These are phyloP conservation scores for Globisporangium nagaii DNA, from an alignment of 352 stramenopile species.

Conservation along the genomic window DNA sequence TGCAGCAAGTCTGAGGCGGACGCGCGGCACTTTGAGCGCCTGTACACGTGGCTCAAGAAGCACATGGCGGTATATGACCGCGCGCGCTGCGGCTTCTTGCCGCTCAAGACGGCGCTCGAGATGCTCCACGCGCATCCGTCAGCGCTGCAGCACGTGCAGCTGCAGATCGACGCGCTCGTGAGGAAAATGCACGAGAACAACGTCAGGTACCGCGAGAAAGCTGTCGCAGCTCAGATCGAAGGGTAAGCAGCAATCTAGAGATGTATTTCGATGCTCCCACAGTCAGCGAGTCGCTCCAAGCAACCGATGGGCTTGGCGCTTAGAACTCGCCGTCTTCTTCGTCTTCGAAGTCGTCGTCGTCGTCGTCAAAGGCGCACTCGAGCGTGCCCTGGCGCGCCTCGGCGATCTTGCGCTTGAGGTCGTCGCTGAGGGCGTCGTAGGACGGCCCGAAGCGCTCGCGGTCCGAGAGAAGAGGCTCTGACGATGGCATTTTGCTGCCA, in stretches of 20 bases:
- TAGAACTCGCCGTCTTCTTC: not conserved
- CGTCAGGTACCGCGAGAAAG: constrained; percentile 34
- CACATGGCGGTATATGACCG: constrained; percentile 46
- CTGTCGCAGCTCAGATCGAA: constrained; percentile 16
- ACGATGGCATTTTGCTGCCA: too few species aligned
- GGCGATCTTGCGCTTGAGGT: constrained; percentile 21
- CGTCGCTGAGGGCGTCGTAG: constrained; percentile 33
- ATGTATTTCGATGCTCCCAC: not conserved
- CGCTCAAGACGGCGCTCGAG: constrained; percentile 24
- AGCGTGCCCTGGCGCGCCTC: constrained; percentile 26
- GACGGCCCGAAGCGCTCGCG: constrained; percentile 9
- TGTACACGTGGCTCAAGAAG: constrained; percentile 78
- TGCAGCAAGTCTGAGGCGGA: constrained; percentile 15
- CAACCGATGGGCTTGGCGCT: not conserved
- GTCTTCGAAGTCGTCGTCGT: constrained; percentile 3
- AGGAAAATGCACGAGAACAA: constrained; percentile 42
- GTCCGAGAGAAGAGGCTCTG: not conserved
- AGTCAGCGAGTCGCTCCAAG: too few species aligned
- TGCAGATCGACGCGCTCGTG: constrained; percentile 43
- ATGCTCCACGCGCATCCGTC: constrained; percentile 42
- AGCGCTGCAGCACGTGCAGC: constrained; percentile 33
- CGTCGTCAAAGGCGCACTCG: constrained; percentile 29
- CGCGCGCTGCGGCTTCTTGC: constrained; percentile 27
- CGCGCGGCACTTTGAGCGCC: constrained; percentile 44
- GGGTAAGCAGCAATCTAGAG: constrained; percentile 2